These are phyloP conservation scores for Phalaenopsis equestris DNA, from an alignment of 106 monocot genomes.

Conservation along the genomic window DNA sequence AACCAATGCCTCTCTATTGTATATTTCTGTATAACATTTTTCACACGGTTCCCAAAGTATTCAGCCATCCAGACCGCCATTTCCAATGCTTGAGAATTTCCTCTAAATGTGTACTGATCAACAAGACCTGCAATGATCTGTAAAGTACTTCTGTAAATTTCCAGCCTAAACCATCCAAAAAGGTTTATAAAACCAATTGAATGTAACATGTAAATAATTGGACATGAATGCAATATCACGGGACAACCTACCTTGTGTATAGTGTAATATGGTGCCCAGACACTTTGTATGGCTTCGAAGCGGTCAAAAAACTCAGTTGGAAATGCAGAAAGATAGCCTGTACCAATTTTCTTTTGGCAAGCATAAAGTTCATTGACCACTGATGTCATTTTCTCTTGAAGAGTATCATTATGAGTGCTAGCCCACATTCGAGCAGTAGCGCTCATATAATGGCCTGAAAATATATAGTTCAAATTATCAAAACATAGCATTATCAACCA, in stretches of 20 bases:
- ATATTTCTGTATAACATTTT: conserved; percentile 78
- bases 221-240: background rate
- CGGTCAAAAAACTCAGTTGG: conserved; percentile 84
- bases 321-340: conserved; percentile 92
- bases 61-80: conserved; percentile 94
- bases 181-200: background rate
- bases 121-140: conserved; percentile 94
- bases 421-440: conserved; percentile 91
- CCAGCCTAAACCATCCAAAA: background rate
- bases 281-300: conserved; percentile 54
- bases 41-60: conserved; percentile 83
- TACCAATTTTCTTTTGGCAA: conserved; percentile 85
- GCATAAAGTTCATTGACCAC: conserved; percentile 61
- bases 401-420: conserved; percentile 64
- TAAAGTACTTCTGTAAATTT: conserved; percentile 7
- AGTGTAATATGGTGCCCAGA: conserved; percentile 99
- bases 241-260: conserved; percentile 74
- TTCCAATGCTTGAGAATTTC: conserved; percentile 46
- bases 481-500: background rate
- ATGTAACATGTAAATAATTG: background rate
- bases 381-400: conserved; percentile 53
- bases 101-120: conserved; percentile 69
- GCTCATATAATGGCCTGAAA: conserved; percentile 95
- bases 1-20: conserved; percentile 91
- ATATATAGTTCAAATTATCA: background rate